Evolutionary conservation across 306 rosid species (phyloP).

Genomic region (Mimosa pudica): DNA sequence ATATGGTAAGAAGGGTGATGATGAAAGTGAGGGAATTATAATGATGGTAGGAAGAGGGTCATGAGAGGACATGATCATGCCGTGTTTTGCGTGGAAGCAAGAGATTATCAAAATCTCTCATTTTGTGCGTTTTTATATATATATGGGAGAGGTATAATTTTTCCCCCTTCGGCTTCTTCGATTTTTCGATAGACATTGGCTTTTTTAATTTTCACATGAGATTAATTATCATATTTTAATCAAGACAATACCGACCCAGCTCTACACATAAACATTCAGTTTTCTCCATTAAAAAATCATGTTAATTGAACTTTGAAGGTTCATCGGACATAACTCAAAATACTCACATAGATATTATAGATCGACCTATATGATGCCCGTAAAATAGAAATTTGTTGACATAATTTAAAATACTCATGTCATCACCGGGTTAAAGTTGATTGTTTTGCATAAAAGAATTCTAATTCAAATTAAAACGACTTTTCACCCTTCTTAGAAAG

Average conservation of each 20-base stretch:
- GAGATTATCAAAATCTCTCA: slow-evolving; percentile 37
- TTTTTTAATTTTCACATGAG: slow-evolving; percentile 31
- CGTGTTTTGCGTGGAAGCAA: slow-evolving; percentile 42
- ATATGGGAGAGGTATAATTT: background rate
- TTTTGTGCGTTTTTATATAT: background rate
- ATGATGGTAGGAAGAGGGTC: slow-evolving; percentile 59
- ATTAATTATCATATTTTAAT: slow-evolving; percentile 41
- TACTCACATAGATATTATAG: too few species aligned
- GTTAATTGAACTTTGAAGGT: too few species aligned
- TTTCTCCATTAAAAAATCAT: too few species aligned
- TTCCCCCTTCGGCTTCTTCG: too few species aligned
- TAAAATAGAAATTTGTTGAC: background rate
- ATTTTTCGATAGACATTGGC: too few species aligned
- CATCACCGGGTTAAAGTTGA: background rate
- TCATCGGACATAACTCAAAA: too few species aligned
- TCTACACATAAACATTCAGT: slow-evolving; percentile 21
- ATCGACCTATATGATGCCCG: too few species aligned
- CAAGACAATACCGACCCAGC: slow-evolving; percentile 28
- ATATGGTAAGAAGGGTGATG: slow-evolving; percentile 47
- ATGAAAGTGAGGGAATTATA: slow-evolving; percentile 60
- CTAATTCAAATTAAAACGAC: too few species aligned
- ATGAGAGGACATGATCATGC: slow-evolving; percentile 70
- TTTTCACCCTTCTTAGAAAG: too few species aligned
- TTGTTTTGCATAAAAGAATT: background rate
- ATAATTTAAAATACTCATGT: background rate